Evolutionary conservation across 129 eudicot genomes (phyloP).

Genomic region (Lonicera japonica): DNA sequence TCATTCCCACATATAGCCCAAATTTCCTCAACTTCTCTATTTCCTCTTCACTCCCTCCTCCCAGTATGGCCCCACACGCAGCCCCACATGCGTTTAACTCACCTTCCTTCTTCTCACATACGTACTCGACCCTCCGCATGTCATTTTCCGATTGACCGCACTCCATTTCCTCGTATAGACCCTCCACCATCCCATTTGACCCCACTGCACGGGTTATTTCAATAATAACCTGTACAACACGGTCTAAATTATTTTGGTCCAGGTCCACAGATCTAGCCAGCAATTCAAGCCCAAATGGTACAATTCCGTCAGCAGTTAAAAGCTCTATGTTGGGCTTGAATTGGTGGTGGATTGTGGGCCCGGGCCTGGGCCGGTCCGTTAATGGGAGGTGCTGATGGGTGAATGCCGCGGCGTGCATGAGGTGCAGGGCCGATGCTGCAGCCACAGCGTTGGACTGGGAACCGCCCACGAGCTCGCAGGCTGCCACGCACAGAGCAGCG

Average conservation of each 20-base stretch:
- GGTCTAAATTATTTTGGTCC: constrained; percentile 13
- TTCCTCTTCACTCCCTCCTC: constrained; percentile 57
- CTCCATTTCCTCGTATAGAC: constrained; percentile 13
- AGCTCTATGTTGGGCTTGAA: constrained; percentile 50
- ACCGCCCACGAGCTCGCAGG: constrained; percentile 71
- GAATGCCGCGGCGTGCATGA: constrained; percentile 52
- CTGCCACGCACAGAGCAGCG: constrained; percentile 52
- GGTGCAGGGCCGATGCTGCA: constrained; percentile 61
- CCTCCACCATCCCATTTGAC: constrained; percentile 32
- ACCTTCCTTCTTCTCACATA: constrained; percentile 37
- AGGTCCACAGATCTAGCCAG: constrained; percentile 26
- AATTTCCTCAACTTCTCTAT: constrained; percentile 46
- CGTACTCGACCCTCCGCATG: constrained; percentile 8
- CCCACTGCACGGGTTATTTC: constrained; percentile 49
- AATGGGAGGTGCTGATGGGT: constrained; percentile 33
- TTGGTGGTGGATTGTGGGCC: constrained; percentile 10
- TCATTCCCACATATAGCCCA: constrained; percentile 45
- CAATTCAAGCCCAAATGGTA: constrained; percentile 60
- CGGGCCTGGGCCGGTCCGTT: constrained; percentile 15
- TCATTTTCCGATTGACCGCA: not conserved
- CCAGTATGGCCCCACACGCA: constrained; percentile 66
- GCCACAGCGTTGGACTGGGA: constrained; percentile 38
- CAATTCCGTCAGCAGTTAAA: constrained; percentile 46
- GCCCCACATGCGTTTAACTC: constrained; percentile 49
- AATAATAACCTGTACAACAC: constrained; percentile 33